Evolutionary conservation across 2,329 filamentous ascomycete species (phyloP).

Genomic region (Thelonectria blattea): DNA sequence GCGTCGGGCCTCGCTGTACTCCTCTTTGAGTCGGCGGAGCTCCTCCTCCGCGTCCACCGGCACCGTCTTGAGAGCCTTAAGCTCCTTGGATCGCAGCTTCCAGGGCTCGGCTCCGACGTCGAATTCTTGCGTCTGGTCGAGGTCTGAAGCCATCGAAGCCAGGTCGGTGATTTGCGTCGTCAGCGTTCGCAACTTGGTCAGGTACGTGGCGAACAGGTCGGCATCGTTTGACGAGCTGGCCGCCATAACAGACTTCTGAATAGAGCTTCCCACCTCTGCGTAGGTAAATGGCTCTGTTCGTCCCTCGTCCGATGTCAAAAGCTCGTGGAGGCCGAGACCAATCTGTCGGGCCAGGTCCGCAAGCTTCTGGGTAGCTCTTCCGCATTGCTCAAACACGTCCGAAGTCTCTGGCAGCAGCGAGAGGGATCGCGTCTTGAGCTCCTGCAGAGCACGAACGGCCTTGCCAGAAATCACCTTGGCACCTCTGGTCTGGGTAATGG

Average conservation of each 20-base stretch:
- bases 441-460: constrained; percentile 75
- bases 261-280: constrained; percentile 67
- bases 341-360: constrained; percentile 70
- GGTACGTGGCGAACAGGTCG: constrained; percentile 73
- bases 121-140: constrained; percentile 79
- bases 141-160: constrained; percentile 70
- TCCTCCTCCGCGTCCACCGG: constrained; percentile 86
- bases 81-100: constrained; percentile 79
- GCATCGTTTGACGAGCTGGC: constrained; percentile 64
- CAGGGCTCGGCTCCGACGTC: constrained; percentile 79
- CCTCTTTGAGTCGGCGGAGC: constrained; percentile 78
- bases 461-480: constrained; percentile 85
- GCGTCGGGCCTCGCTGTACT: constrained; percentile 78
- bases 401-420: constrained; percentile 72
- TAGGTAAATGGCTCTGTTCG: constrained; percentile 71
- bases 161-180: constrained; percentile 72
- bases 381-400: constrained; percentile 73
- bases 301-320: constrained; percentile 73
- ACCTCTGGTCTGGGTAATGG: constrained; percentile 78
- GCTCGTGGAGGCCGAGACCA: constrained; percentile 67
- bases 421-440: constrained; percentile 77
- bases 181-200: constrained; percentile 69
- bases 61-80: constrained; percentile 81
- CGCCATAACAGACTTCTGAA: constrained; percentile 58
- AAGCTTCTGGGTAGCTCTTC: constrained; percentile 68